Evolutionary conservation across 345 rosid genomes (phyloP).

Genomic region (Xanthoceras sorbifolium): DNA sequence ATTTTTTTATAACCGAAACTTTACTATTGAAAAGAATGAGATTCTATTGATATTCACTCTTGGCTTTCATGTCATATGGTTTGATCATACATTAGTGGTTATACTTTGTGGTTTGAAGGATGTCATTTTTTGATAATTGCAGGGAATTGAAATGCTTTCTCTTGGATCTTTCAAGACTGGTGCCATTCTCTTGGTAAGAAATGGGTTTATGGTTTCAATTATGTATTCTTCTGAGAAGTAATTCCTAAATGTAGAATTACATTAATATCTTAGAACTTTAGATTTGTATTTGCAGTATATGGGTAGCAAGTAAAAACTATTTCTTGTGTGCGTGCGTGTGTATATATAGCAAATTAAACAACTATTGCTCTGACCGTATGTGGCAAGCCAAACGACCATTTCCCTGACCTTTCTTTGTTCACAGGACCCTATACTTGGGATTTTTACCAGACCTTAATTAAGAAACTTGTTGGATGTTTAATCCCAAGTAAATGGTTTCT

Average conservation of each 20-base stretch:
- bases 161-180: constrained; percentile 98
- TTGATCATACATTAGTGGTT: background rate
- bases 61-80: background rate
- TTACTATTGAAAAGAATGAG: background rate
- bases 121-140: constrained; percentile 20
- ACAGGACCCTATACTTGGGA: background rate
- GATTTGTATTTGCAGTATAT: background rate
- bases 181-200: constrained; percentile 87
- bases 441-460: background rate
- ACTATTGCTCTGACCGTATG: no score
- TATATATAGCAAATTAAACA: background rate
- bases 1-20: background rate
- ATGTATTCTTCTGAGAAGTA: background rate
- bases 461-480: background rate
- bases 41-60: background rate
- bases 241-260: background rate
- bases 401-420: background rate
- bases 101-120: background rate
- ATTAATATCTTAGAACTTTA: background rate
- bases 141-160: constrained; percentile 99
- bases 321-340: background rate
- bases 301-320: background rate
- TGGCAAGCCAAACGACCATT: no score
- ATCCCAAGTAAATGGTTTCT: background rate
- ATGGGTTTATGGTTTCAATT: constrained; percentile 10